phyloP scores from a whole-genome alignment of 495 filamentous ascomycete species.

The Halenospora varia region DNA sequence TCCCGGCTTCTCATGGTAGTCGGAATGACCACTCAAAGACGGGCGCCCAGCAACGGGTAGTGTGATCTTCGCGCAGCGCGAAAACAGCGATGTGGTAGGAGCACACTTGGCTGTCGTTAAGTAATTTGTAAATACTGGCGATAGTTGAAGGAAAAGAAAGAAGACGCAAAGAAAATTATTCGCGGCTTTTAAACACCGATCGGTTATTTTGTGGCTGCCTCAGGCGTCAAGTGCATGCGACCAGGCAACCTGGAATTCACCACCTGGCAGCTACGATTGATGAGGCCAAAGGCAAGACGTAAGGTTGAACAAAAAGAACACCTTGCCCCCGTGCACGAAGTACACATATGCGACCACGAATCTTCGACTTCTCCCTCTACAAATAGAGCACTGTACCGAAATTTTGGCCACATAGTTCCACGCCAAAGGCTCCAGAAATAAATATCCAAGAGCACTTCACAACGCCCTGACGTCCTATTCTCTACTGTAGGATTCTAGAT shows the following conservation, averaged over 20 bases:
- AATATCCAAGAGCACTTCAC: neutral
- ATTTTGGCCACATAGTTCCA: neutral
- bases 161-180: slow-evolving; percentile 9
- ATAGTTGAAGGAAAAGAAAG: slow-evolving; percentile 38
- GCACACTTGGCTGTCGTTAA: slow-evolving; percentile 51
- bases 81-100: slow-evolving; percentile 54
- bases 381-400: neutral
- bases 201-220: neutral
- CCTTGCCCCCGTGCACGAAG: neutral
- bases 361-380: neutral
- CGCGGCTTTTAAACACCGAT: neutral
- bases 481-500: neutral
- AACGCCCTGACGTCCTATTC: neutral
- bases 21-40: slow-evolving; percentile 65
- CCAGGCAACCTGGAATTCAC: neutral
- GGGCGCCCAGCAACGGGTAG: slow-evolving; percentile 77
- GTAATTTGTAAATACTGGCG: slow-evolving; percentile 54
- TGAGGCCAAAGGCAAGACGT: neutral
- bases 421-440: too few relatives aligned
- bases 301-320: neutral
- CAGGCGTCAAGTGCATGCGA: neutral
- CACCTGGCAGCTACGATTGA: neutral
- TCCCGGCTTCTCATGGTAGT: slow-evolving; percentile 64
- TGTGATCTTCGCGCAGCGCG: slow-evolving; percentile 65
- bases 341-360: neutral